Conservation (phyloP, 352 stramenopile species). For the Blastocystis sp. region DNA sequence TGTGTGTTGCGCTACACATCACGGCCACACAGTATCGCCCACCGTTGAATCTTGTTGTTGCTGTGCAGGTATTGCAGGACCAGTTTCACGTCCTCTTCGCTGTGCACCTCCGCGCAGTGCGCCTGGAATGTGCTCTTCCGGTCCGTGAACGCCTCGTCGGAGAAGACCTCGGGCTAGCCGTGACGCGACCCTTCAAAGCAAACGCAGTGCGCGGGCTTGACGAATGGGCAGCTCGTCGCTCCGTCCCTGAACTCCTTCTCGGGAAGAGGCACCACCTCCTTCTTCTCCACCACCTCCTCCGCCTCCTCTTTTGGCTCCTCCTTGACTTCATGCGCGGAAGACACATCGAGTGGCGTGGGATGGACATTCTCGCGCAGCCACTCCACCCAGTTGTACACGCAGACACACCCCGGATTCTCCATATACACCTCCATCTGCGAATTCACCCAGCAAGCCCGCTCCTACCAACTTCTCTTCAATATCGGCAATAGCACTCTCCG, state of each 20-base stretch:
- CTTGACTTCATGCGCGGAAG: not conserved
- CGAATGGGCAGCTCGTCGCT: not conserved
- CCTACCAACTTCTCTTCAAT: conserved; percentile 51
- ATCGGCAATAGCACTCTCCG: conserved; percentile 12
- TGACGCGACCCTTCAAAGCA: not conserved
- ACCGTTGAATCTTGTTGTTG: conserved; percentile 67
- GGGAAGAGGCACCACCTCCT: conserved; percentile 8
- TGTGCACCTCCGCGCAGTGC: conserved; percentile 65
- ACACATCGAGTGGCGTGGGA: not conserved
- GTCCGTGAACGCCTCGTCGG: conserved; percentile 55
- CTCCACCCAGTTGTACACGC: conserved; percentile 67
- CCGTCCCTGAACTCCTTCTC: conserved; percentile 44
- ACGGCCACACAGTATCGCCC: not conserved
- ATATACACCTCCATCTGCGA: conserved; percentile 55
- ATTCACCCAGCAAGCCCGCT: not conserved
- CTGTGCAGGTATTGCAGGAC: conserved; percentile 60
- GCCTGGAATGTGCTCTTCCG: conserved; percentile 67
- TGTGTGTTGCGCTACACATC: conserved; percentile 71
- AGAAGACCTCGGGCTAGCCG: conserved; percentile 53
- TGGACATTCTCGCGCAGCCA: conserved; percentile 67
- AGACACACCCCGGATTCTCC: conserved; percentile 44
- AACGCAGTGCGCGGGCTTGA: not conserved
- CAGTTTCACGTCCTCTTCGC: conserved; percentile 45
- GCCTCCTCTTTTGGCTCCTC: not conserved
- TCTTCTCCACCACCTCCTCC: not conserved